Conservation (phyloP, 768 basidiomycete genomes). For the Chalciporus piperatus region DNA sequence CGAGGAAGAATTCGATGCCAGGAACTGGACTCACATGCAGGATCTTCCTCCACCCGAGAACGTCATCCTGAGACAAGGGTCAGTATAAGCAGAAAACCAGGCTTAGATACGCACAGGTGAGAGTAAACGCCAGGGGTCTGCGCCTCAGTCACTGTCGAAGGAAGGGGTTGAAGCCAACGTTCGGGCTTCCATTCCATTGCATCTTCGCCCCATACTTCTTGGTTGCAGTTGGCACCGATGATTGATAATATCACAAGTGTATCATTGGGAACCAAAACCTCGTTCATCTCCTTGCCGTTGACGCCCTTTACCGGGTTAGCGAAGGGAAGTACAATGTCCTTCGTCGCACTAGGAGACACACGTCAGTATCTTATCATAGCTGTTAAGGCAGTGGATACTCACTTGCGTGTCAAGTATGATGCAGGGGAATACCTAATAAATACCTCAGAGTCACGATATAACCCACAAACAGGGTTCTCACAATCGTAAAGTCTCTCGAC, state of each 20-base stretch:
- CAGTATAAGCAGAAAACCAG: neutral
- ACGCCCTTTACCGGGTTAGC: conserved; percentile 34
- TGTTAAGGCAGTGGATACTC: neutral
- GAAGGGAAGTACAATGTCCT: conserved; percentile 43
- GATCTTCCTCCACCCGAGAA: conserved; percentile 47
- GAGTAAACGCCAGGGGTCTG: conserved; percentile 46
- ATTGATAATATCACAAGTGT: conserved; percentile 40
- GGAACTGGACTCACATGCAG: conserved; percentile 40
- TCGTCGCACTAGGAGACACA: conserved; percentile 26
- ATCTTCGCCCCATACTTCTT: conserved; percentile 46
- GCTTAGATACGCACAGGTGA: conserved; percentile 32
- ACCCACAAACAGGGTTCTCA: too few species aligned
- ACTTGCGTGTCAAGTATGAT: conserved; percentile 21
- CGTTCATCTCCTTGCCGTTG: conserved; percentile 36
- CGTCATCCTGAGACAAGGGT: conserved; percentile 35
- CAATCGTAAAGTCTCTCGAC: neutral
- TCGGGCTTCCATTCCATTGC: conserved; percentile 50
- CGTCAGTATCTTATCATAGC: neutral
- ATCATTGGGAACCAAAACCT: conserved; percentile 38
- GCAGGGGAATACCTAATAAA: too few species aligned
- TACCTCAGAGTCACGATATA: too few species aligned
- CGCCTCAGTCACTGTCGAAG: conserved; percentile 33
- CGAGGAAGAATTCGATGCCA: neutral
- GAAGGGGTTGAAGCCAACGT: conserved; percentile 44
- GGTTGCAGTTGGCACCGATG: conserved; percentile 38